phyloP scores from a whole-genome alignment of 2,329 filamentous ascomycete species.

The Clarireedia homoeocarpa region DNA sequence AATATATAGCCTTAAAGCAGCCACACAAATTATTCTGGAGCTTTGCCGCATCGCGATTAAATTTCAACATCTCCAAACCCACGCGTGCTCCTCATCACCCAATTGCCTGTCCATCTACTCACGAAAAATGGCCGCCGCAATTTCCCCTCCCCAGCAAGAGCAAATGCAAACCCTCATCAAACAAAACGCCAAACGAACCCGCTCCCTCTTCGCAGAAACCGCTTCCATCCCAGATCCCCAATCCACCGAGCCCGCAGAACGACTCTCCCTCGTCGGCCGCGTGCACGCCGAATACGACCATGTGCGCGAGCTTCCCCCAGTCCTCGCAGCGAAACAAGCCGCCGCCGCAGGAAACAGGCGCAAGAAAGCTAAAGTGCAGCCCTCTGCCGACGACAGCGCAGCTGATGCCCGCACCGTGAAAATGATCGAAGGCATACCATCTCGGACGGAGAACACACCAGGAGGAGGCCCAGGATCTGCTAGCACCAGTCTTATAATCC shows the following conservation, averaged over 20 bases:
- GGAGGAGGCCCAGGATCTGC: conserved; percentile 28
- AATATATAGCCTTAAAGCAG: not conserved
- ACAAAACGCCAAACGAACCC: conserved; percentile 36
- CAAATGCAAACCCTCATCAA: conserved; percentile 33
- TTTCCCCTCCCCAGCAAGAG: conserved; percentile 12
- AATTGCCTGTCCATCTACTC: not conserved
- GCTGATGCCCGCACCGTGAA: conserved; percentile 47
- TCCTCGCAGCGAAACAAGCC: conserved; percentile 72
- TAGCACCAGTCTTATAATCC: conserved; percentile 50
- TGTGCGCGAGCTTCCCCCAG: conserved; percentile 68
- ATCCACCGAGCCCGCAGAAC: conserved; percentile 24
- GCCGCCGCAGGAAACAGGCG: conserved; percentile 52
- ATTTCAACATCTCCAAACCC: not conserved
- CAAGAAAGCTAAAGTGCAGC: conserved; percentile 49
- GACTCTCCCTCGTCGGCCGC: conserved; percentile 24
- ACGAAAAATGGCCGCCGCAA: conserved; percentile 4
- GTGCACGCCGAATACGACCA: conserved; percentile 61
- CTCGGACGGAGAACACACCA: conserved; percentile 26
- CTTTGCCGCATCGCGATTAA: conserved; percentile 3
- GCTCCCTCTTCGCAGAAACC: conserved; percentile 33
- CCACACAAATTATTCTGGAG: not conserved
- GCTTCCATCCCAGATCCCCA: conserved; percentile 13
- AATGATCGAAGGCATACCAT: conserved; percentile 57
- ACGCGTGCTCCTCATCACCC: not conserved
- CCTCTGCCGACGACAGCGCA: conserved; percentile 21